phyloP scores from a whole-genome alignment of 2,329 filamentous ascomycete species.

The Plenodomus biglobosus region DNA sequence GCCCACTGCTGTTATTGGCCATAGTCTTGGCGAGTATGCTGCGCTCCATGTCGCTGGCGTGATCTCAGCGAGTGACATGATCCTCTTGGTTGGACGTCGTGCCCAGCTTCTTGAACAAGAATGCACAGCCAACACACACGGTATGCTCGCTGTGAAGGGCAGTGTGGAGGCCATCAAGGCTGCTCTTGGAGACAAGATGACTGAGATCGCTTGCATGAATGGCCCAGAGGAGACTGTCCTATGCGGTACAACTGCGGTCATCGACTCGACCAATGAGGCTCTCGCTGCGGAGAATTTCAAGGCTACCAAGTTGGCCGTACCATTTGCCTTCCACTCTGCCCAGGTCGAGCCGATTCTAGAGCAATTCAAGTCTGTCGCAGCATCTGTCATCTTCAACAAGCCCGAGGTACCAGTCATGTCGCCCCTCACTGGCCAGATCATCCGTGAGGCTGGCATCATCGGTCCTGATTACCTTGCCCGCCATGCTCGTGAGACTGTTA shows the following conservation, averaged over 20 bases:
- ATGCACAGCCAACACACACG: slow-evolving; percentile 67
- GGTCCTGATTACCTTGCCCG: slow-evolving; percentile 64
- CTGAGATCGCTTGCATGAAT: slow-evolving; percentile 72
- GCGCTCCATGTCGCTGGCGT: slow-evolving; percentile 71
- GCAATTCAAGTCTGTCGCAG: slow-evolving; percentile 59
- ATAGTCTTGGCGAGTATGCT: slow-evolving; percentile 72
- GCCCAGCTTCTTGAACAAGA: slow-evolving; percentile 65
- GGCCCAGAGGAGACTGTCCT: slow-evolving; percentile 74
- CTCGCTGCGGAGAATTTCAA: slow-evolving; percentile 60
- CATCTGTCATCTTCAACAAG: slow-evolving; percentile 58
- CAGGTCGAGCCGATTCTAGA: slow-evolving; percentile 66
- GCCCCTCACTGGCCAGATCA: slow-evolving; percentile 63
- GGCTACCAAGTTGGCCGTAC: slow-evolving; percentile 63
- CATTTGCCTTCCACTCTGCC: slow-evolving; percentile 67
- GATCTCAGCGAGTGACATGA: slow-evolving; percentile 68
- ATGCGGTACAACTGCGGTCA: slow-evolving; percentile 62
- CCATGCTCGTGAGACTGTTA: slow-evolving; percentile 68
- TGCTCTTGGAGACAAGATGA: slow-evolving; percentile 53
- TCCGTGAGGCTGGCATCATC: slow-evolving; percentile 60
- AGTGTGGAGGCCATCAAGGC: slow-evolving; percentile 56
- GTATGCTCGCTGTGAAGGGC: slow-evolving; percentile 63
- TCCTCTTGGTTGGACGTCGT: slow-evolving; percentile 70
- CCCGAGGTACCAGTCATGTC: slow-evolving; percentile 67
- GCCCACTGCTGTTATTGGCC: slow-evolving; percentile 55
- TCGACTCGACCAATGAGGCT: slow-evolving; percentile 55